phyloP scores from a whole-genome alignment of 2,329 filamentous ascomycete genomes.

The Furcasterigmium furcatum region DNA sequence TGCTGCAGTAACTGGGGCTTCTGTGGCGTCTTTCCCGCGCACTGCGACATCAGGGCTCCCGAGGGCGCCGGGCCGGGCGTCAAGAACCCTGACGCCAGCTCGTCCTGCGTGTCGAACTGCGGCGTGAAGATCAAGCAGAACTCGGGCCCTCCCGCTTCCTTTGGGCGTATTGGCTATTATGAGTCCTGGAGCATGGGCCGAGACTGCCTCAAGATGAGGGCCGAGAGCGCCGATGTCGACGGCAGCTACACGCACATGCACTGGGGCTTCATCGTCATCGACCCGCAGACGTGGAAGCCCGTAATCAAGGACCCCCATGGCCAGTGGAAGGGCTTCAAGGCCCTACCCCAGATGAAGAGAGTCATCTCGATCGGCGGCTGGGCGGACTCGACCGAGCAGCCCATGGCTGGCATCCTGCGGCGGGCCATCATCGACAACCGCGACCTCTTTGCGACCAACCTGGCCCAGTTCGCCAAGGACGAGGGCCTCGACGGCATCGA shows the following conservation, averaged over 20 bases:
- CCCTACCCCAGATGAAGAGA: constrained; percentile 16
- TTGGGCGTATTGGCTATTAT: constrained; percentile 19
- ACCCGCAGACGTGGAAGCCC: constrained; percentile 12
- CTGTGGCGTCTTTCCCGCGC: constrained; percentile 1
- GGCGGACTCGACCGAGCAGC: constrained; percentile 27
- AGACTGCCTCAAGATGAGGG: constrained; percentile 18
- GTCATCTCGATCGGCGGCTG: constrained; percentile 38
- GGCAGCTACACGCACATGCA: constrained; percentile 20
- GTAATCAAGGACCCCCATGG: constrained; percentile 13
- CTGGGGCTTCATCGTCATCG: constrained; percentile 23
- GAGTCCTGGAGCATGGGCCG: constrained; percentile 22
- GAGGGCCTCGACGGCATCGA: constrained; percentile 22
- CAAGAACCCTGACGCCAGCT: not conserved
- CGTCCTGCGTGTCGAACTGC: constrained; percentile 15
- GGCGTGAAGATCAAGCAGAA: constrained; percentile 11
- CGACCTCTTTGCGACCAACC: constrained; percentile 20
- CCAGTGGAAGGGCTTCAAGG: constrained; percentile 21
- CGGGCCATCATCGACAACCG: constrained; percentile 25
- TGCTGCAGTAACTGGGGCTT: constrained; percentile 7
- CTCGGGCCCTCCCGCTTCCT: constrained; percentile 2
- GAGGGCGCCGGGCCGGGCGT: not conserved
- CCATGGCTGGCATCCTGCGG: constrained; percentile 27
- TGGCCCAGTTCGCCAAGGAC: constrained; percentile 26
- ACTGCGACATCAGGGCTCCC: constrained; percentile 1
- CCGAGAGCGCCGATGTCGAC: constrained; percentile 10